Base-by-base conservation (phyloP, 441 rosid species). In the Euphorbia corollata region DNA sequence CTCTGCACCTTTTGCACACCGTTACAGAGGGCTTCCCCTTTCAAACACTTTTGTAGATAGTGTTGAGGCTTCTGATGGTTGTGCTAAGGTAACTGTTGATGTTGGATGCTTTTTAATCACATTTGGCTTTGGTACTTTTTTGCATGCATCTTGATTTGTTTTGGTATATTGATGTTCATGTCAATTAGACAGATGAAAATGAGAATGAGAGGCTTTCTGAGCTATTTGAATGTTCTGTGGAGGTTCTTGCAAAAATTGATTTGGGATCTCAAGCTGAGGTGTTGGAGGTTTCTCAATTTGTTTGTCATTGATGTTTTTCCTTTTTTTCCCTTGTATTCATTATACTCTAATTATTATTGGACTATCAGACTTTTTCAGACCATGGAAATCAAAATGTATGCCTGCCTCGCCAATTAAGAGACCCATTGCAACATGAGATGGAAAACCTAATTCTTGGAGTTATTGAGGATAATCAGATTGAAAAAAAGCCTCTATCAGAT, bases 141-240 rank as follows among this genome's bases (percentile, higher is more conserved):
- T 68, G 65, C 24, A 64, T 69, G 53, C 43, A 61, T 6, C 11
- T 22, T 73, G 64, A 45, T 75, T 67, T 63, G 74, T 23, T 34
- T n/a, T 63, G 68, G 63, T 76, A 78, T 72, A 60, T 59, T 53
- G 45, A 65, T 77, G 59, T 43, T 78, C 47, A 30, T 58, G 77
- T 59, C 68, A 64, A 82, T 64, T 74, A 92, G 96, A 70, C 72
- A 65, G 84, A 80, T 69, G 92, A 84, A 74, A 53, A 62, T 71
- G 90, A 84, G 61, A 74, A 56, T 23, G 83, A 70, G 75, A 81
- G 78, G 74, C 74, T 59, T 56, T 75, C 70, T 70, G 86, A 87
- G 74, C 65, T 71, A 71, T 90, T 90, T 75, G 97, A 88, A 73
- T 91, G 90, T 78, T 94, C 85, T 73, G 86, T 81, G 74, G 98